A percentile compares a stretch with the other conserved stretches of the same genome.
These are phyloP conservation scores for Fusarium brachygibbosum DNA, from an alignment of 2,329 filamentous ascomycete species.

Conservation along the genomic window DNA sequence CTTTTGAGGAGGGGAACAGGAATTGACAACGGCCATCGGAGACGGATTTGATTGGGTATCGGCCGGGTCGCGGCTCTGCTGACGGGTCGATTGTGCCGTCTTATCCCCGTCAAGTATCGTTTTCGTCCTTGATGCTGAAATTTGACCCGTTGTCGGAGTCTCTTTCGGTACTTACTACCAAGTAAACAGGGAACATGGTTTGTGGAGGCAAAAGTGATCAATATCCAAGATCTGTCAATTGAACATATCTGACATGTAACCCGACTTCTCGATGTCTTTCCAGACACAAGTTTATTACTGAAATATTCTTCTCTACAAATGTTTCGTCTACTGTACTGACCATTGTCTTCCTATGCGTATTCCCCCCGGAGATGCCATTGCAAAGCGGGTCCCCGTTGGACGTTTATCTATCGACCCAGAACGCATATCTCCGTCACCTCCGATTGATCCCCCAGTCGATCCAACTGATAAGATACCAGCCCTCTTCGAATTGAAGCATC, in stretches of 20 bases:
- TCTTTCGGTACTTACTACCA: constrained; percentile 2
- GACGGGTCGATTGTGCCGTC: not conserved
- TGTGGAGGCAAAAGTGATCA: not conserved
- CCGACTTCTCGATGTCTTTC: not conserved
- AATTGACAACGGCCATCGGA: constrained; percentile 29
- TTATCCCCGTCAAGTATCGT: constrained; percentile 9
- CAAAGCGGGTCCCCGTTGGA: constrained; percentile 15
- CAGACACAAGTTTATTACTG: not conserved
- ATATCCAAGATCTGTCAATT: not conserved
- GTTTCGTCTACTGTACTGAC: not conserved
- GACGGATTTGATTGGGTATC: constrained; percentile 28
- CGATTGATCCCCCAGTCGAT: constrained; percentile 5
- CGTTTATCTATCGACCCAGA: constrained; percentile 31
- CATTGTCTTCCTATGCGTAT: not conserved
- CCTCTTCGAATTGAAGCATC: not conserved
- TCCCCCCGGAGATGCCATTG: constrained; percentile 31
- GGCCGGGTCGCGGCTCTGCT: constrained; percentile 37
- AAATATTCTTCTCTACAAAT: not conserved
- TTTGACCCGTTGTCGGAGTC: not conserved
- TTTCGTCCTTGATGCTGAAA: not conserved
- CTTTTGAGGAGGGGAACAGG: constrained; percentile 13
- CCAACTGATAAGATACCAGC: constrained; percentile 20
- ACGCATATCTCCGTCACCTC: constrained; percentile 39
- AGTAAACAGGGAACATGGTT: constrained; percentile 7
- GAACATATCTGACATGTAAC: not conserved